Evolutionary conservation across 441 rosid species (phyloP), one percentile per base, ranked within the genome.

Genomic region (Gossypium davidsonii): DNA sequence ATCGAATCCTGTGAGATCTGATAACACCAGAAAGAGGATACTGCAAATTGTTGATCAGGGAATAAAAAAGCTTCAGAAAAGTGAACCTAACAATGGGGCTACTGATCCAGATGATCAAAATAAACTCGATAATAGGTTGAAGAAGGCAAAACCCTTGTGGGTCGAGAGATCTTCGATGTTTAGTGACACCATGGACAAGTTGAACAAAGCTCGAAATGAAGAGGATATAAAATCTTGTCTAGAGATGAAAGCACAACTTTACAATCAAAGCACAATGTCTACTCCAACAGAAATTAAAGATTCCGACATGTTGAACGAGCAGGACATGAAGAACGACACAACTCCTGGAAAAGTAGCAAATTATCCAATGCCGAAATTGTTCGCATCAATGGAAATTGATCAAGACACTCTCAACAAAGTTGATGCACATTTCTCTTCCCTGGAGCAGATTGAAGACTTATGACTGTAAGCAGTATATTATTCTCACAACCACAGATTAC

Each of bases 161-260:
- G 80, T 79, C 10, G 93, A 87, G 78, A 90, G 80, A 79, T 75
- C 82, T 65, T 87, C 88, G 25, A 77, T 84, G 63, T 67, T 88
- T 62, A 84, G 21, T 73, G 93, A 94, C 61, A 82, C 90, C 65
- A 77, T 80, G 3, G 97, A 88, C 42, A 92, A 87, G 85, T 69
- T 92, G 79, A 90, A 86, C 85, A 90, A 87, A 86, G 91, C 92
- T 73, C 87, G 92, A 70, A 91, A 75, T 20, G 96, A 86, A 60
- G 97, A 90, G 12, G 39, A 95, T 85, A 81, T 93, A 62, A 87
- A 86, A 73, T 83, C 88, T 73, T 91, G 93, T 78, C 48, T 79
- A 71, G 97, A 90, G 71, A 78, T 88, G 76, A 91, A 85, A 81
- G 77, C 89, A 34, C 90, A 85, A 76, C 85, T 90, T 56, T 76